Conservation (phyloP, 2,329 filamentous ascomycete species). For the Pseudogymnoascus sp. region DNA sequence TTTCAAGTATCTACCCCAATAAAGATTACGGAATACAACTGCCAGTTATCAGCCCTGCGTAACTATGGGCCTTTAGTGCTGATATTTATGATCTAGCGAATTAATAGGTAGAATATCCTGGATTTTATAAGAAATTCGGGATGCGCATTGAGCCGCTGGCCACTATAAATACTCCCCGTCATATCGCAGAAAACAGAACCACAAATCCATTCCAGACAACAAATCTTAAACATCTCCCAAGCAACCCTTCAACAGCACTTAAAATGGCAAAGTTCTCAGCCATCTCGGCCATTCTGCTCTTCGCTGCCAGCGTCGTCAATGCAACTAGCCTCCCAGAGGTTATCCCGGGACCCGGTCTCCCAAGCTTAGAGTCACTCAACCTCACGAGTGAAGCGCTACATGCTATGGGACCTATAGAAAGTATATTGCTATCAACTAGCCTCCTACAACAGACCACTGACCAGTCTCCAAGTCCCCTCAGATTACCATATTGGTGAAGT, state of each 20-base stretch:
- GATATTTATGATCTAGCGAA: not conserved
- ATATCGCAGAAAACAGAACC: not conserved
- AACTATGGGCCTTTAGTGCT: not conserved
- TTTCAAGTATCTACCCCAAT: not conserved
- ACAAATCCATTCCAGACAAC: not conserved
- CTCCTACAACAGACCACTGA: not conserved
- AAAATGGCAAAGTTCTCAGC: not conserved
- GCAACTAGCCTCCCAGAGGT: not conserved
- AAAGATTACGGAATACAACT: not conserved
- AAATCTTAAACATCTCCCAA: not conserved
- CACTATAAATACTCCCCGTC: not conserved
- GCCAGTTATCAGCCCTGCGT: not conserved
- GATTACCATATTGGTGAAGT: not conserved
- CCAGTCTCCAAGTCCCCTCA: not conserved
- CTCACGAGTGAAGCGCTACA: not conserved
- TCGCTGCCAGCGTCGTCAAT: not conserved
- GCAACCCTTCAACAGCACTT: not conserved
- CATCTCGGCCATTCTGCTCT: not conserved
- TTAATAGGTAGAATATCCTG: not conserved
- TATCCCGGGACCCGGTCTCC: not conserved
- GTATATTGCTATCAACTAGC: not conserved
- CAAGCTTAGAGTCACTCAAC: not conserved
- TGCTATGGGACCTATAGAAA: not conserved
- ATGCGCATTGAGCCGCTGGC: not conserved
- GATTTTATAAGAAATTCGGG: too few species aligned